Evolutionary conservation across 345 rosid genomes (phyloP), one percentile per base, ranked within the genome.

Genomic region (Hevea brasiliensis): DNA sequence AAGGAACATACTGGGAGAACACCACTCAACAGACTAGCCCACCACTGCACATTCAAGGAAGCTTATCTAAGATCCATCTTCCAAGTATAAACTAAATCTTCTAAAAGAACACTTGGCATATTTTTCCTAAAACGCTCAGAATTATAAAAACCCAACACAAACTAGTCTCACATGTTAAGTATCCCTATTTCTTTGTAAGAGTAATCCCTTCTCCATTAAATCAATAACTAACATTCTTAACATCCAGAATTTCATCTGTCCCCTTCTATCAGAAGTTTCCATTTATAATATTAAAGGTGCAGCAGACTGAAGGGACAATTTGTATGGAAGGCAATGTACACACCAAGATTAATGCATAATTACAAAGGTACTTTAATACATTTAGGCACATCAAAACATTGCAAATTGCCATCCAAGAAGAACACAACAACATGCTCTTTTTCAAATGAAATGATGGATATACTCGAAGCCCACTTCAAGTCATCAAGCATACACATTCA

Each of bases 131-230:
- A 4, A 2, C 37, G n/a, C 61, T 13, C 40, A 12, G 11, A 63
- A 63, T 56, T 42, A 63, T 42, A 41, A 48, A 71, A 47, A 60
- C 45, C 57, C 47, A 26, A 29, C 23, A 61, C 29, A 48, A 45
- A 14, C 20, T 45, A 20, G 37, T 11, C n/a, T 8, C 40, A 48
- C 7, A 2, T 42, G 15, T 18, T 8, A 29, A 61, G 41, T 35
- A 45, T 26, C 35, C 37, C 41, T 42, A 13, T 20, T 71, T 59
- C 29, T 59, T 59, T 45, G 40, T 4, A 3, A 21, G 8, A 12
- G 24, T 3, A 54, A 27, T 71, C 65, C 23, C 21, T 23, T 40
- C 15, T 20, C 62, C 12, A 55, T 54, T 45, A 70, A 20, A 44
- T 27, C 14, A 20, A n/a, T 5, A 40, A 32, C 62, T 40, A 15